Conservation (phyloP, 208 protist species). For the Leishmania amazonensis region DNA sequence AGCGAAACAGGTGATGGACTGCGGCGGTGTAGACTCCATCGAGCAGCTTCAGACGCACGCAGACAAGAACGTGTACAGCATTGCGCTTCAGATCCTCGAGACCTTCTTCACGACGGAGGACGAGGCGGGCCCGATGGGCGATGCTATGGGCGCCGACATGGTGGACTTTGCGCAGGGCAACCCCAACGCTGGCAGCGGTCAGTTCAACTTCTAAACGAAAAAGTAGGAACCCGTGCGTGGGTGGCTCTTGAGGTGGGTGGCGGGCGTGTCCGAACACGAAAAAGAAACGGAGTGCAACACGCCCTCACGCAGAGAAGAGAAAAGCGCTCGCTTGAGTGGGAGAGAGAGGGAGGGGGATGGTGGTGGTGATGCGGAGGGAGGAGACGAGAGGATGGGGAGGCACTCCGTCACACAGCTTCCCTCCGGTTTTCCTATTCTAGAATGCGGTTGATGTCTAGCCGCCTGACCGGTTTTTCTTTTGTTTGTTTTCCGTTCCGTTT, state of each 20-base stretch:
- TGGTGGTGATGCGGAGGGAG: neutral
- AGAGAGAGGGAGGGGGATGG: neutral
- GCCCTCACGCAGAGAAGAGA: neutral
- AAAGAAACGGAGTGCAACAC: neutral
- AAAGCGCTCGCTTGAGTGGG: neutral
- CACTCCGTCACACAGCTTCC: neutral
- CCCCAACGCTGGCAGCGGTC: slow-evolving; percentile 16
- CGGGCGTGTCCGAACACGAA: neutral
- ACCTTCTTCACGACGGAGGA: slow-evolving; percentile 89
- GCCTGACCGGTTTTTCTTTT: neutral
- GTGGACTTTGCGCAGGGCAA: slow-evolving; percentile 29
- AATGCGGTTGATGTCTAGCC: neutral
- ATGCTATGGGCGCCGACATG: slow-evolving; percentile 11
- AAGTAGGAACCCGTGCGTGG: neutral
- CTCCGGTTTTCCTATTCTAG: neutral
- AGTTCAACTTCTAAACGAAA: slow-evolving; percentile 42
- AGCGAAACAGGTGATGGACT: slow-evolving; percentile 88
- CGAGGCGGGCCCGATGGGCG: slow-evolving; percentile 23
- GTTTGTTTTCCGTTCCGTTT: neutral
- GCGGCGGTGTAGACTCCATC: slow-evolving; percentile 94
- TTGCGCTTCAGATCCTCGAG: slow-evolving; percentile 92
- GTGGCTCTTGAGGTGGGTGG: neutral
- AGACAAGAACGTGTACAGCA: slow-evolving; percentile 96
- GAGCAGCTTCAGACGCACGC: slow-evolving; percentile 94
- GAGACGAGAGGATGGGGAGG: neutral